These are phyloP conservation scores for Protostelium mycophagum DNA, from an alignment of 78 protist genomes.

Conservation along the genomic window DNA sequence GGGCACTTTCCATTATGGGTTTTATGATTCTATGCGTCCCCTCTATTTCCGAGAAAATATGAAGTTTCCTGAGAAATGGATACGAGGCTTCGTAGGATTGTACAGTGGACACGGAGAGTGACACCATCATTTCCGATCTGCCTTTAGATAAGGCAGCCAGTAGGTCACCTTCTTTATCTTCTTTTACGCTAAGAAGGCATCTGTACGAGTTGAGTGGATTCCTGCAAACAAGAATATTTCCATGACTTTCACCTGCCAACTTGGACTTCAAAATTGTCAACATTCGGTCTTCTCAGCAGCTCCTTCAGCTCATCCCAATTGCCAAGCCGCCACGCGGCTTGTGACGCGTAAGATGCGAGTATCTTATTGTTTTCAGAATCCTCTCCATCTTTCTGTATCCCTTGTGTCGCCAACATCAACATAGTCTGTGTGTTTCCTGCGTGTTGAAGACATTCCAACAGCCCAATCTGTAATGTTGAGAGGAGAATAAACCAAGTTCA, in stretches of 20 bases:
- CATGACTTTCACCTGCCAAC: background rate
- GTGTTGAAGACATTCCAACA: background rate
- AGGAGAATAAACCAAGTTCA: too few relatives aligned
- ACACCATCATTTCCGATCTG: background rate
- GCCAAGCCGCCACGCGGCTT: background rate
- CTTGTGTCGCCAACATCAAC: background rate
- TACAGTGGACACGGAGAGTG: conserved; percentile 42
- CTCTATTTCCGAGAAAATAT: conserved; percentile 81
- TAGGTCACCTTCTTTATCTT: background rate
- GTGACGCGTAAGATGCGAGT: background rate
- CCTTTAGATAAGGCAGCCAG: background rate
- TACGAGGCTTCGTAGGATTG: conserved; percentile 71
- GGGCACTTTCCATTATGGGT: background rate
- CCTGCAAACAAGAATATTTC: background rate
- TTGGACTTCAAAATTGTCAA: background rate
- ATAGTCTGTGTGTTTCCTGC: background rate
- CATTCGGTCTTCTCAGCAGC: background rate
- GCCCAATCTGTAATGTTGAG: background rate
- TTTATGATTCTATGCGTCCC: background rate
- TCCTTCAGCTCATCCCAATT: background rate
- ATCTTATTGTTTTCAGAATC: background rate
- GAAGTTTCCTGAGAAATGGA: conserved; percentile 46
- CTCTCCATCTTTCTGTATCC: background rate
- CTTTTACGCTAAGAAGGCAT: background rate
- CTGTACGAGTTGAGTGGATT: background rate